Base-by-base conservation (phyloP, 352 stramenopile species). In the Phytophthora fragariae region DNA sequence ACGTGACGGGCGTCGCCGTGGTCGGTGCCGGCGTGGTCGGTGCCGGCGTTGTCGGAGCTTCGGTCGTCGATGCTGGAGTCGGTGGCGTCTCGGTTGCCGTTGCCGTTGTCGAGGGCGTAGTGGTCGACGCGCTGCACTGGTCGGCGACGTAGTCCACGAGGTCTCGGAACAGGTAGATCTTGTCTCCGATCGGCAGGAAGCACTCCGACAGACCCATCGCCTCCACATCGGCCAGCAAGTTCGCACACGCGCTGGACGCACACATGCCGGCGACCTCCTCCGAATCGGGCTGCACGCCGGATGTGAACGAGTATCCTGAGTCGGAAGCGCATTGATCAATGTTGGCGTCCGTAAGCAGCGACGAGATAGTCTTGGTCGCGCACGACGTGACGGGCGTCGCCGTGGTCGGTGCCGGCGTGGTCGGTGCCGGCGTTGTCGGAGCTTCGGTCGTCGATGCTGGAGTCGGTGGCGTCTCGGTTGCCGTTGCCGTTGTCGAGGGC, bases 141-240 rank as follows among this genome's bases (percentile, higher is more conserved):
- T 64, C 63, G 1, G 49, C 6, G 17, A 76, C 70, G 17, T 77
- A 73, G 53, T 70, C 59, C 24, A 76, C 44, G 14, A 76, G 29
- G 59, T 76, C 64, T 15, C 33, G 24, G 70, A 76, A 73, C 62
- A 73, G 29, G 53, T 70, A 68, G 58, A 76, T 76, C 57, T 76
- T 72, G 64, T 73, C 31, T 17, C 68, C 68, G 50, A 75, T 75
- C 11, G 68, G 62, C 33, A 76, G 46, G n/a, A 57, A 68, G 44
- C 70, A 76, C 37, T 76, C 70, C 52, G 58, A 62, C 57, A 76
- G 21, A 41, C 58, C 59, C 49, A 76, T 19, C 3, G 70, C 70
- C 59, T 72, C 62, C 39, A 73, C 70, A 29, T 76, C 65, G 4
- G 53, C 64, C 21, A 76, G 35, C 11, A 76, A 33, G 17, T 58